Evolutionary conservation across 2,329 filamentous ascomycete genomes (phyloP), one percentile per base, ranked within the genome.

Genomic region (Pestalotiopsis sp.): DNA sequence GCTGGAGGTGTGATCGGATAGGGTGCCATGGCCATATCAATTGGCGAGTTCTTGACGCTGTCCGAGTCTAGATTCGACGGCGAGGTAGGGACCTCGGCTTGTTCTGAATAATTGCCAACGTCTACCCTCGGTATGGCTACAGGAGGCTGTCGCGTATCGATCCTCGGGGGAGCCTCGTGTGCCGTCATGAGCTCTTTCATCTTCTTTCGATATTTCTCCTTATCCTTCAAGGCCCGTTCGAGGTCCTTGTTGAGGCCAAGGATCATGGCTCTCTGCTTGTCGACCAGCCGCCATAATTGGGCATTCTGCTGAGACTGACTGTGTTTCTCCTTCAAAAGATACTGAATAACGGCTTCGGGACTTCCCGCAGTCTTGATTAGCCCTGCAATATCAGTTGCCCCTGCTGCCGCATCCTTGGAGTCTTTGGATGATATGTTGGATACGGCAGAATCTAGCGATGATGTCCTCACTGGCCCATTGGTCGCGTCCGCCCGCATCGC

Each of bases 201-300:
- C 79, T 96, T 97, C 79, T 91, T 94, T 74, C 93, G 90, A 77
- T 98, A 98, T 73, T 92, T 91, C 72, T 98, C 95, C 80, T 98
- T 98, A 73, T 98, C 96, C 77, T 97, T 97, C 71, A 97, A 80
- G 1, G 94, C 90, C 65, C 93, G 89, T 79, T 98, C 95, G 13
- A 99, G 83, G 77, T 99, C 96, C 78, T 96, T 97, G 76, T 98
- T 98, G 70, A 99, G 85, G 7, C 94, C 95, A 22, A 97, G 81
- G 66, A 99, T 94, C 90, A 99, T 94, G 17, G 94, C 90, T 70
- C 95, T 88, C 79, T 99, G 96, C 82, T 99, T 98, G 78, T 98
- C 95, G 63, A 99, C 94, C 60, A 99, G 82, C 64, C 94, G 91
- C 96, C 96, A 99, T 74, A 99, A 82, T 78, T 99, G 95, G 20